These are phyloP conservation scores for Arabis alpina DNA, from an alignment of 345 rosid genomes.

Conservation along the genomic window DNA sequence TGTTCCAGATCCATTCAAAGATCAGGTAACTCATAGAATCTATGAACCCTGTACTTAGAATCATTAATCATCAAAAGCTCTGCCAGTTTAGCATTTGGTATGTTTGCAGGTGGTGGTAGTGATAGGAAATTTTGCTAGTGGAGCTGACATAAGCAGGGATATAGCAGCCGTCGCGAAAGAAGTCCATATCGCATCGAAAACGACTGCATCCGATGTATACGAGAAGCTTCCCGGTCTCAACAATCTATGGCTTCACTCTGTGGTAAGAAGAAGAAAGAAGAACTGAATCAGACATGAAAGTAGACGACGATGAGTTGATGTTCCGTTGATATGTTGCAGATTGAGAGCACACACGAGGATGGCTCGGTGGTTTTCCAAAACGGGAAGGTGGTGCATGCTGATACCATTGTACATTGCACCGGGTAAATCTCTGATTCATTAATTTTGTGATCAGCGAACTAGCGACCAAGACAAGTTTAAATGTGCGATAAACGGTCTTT, in stretches of 20 bases:
- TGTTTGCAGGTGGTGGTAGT: constrained; percentile 54
- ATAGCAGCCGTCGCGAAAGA: constrained; percentile 67
- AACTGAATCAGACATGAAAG: too few relatives aligned
- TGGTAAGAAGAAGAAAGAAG: not conserved
- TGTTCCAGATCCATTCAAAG: constrained; percentile 57
- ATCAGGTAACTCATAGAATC: constrained; percentile 48
- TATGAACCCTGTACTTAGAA: too few relatives aligned
- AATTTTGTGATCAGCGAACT: too few relatives aligned
- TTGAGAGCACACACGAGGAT: constrained; percentile 57
- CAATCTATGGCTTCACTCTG: not conserved
- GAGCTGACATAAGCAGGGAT: constrained; percentile 65
- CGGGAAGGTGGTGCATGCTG: constrained; percentile 57
- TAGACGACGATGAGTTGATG: too few relatives aligned
- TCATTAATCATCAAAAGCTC: too few relatives aligned
- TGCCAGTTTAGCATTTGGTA: not conserved
- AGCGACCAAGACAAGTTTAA: too few relatives aligned
- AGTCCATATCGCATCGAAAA: constrained; percentile 46
- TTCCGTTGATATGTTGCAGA: constrained; percentile 47
- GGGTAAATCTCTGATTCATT: constrained; percentile 24
- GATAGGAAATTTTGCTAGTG: constrained; percentile 66
- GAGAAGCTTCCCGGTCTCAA: not conserved
- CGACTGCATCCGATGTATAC: not conserved
- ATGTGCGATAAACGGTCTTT: too few relatives aligned
- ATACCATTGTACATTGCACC: constrained; percentile 77
- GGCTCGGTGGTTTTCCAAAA: constrained; percentile 64